Evolutionary conservation across 805 yeast genomes (phyloP).

Genomic region (Candida lessepsii): DNA sequence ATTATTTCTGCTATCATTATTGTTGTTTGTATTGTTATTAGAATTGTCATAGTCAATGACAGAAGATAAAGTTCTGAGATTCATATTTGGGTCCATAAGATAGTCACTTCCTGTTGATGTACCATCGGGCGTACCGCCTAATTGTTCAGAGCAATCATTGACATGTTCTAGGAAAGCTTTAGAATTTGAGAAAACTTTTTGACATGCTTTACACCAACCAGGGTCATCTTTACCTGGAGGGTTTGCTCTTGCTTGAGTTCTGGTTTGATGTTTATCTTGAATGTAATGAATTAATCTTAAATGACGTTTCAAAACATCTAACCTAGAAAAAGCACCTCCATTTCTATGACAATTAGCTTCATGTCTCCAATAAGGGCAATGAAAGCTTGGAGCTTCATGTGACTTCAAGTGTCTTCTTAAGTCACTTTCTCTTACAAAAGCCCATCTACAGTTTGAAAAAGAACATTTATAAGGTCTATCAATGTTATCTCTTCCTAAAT

Average conservation of each 20-base stretch:
- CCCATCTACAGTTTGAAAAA: conserved; percentile 56
- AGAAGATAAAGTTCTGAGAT: conserved; percentile 16
- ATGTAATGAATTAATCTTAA: conserved; percentile 67
- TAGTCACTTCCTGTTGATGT: conserved; percentile 4
- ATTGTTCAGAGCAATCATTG: conserved; percentile 52
- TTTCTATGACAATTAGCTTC: conserved; percentile 74
- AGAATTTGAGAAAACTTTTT: conserved; percentile 51
- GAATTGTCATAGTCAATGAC: conserved; percentile 14
- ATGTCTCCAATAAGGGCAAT: conserved; percentile 70
- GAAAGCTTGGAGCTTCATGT: conserved; percentile 63
- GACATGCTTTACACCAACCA: conserved; percentile 71
- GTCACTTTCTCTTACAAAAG: conserved; percentile 68
- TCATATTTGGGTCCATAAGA: conserved; percentile 13
- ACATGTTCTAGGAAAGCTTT: conserved; percentile 65
- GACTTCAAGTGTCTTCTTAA: conserved; percentile 66
- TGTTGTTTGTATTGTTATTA: background rate
- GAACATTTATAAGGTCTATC: conserved; percentile 38
- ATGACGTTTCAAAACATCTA: conserved; percentile 76
- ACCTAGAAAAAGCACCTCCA: conserved; percentile 71
- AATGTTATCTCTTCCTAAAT: conserved; percentile 5
- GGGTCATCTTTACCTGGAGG: conserved; percentile 43
- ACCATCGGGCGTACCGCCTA: conserved; percentile 7
- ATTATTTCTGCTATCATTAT: background rate
- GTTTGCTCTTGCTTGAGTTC: conserved; percentile 16
- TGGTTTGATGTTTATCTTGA: conserved; percentile 37